Base-by-base conservation (phyloP, 345 rosid genomes). In the Gossypium arboreum region DNA sequence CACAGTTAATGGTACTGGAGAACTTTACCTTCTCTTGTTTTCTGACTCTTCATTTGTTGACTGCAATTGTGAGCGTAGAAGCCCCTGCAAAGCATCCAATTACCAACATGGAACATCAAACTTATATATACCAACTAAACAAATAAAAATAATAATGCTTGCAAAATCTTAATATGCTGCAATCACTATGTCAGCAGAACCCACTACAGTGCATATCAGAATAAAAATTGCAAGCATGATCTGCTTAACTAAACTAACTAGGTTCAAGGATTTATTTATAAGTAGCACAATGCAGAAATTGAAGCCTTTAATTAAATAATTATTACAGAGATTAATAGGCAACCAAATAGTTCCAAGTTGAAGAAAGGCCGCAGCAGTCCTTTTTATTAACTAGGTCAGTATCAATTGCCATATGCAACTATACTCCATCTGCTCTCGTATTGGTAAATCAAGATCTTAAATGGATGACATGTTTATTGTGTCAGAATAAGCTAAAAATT, bases 41-140 rank as follows among this genome's bases (percentile, higher is more conserved):
- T 87, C 97, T 69, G 86, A 75, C 56, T 95, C 97, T 78, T 91
- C 96, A 88, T 91, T 84, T 82, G 94, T 98, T 72, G 97, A 81
- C 76, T 91, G 93, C 68, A 95, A 87, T 78, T 89, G 97, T 66
- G 96, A 87, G 34, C 97, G 90, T 68, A 95, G 84, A 77, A 83
- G 83, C 56, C 94, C 98, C 99, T 93, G 86, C 77, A 77, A 57
- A 77, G 84, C 41, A 54, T 69, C 66, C 60, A 72, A 66, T 70
- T 41, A 60, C 75, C 47, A 75, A 55, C 62, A 62, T 20, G 47
- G 22, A 63, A 39, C 25, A 43, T 45, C 34, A 74, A 79, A 62
- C 8, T 34, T 22, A 57, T 68, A 62, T 27, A 34, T 18, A 41
- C 18, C 43, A 54, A 13, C 34, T 54, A 16, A 17, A 27, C n/a